Percentiles rank a stretch among this genome's conserved stretches.
These are phyloP conservation scores for Tricholoma furcatifolium DNA, from an alignment of 768 basidiomycete genomes.

Conservation along the genomic window DNA sequence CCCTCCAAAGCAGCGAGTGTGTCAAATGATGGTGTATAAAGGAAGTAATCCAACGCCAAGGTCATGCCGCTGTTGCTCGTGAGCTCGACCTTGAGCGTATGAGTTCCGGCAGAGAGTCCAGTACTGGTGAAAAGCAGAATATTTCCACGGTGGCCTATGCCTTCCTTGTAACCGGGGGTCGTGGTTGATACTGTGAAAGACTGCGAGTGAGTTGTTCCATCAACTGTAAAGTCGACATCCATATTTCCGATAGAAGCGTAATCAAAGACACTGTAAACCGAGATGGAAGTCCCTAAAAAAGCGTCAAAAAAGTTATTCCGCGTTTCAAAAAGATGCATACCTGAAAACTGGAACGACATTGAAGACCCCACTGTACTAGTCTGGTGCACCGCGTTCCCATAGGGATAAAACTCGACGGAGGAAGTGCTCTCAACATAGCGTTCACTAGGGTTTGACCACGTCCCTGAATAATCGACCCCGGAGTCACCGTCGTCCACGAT, in stretches of 20 bases:
- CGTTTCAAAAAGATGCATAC: not conserved
- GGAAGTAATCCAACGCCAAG: conserved; percentile 7
- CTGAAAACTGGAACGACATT: not conserved
- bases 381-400: not conserved
- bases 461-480: not conserved
- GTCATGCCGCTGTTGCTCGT: not conserved
- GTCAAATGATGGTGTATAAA: conserved; percentile 5
- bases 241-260: not conserved
- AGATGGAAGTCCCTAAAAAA: not conserved
- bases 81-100: conserved; percentile 7
- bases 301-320: not conserved
- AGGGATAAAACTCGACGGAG: not conserved
- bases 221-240: not conserved
- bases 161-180: not conserved
- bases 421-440: not conserved
- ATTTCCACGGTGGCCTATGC: not conserved
- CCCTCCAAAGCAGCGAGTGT: not conserved
- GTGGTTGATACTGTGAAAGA: not conserved
- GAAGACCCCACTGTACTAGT: not conserved
- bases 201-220: not conserved
- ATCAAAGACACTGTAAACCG: conserved; percentile 2
- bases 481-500: conserved; percentile 19
- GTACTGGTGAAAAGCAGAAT: not conserved
- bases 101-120: not conserved
- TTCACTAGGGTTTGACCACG: not conserved